A percentile compares a stretch with the other conserved stretches of the same genome.
phyloP scores from a whole-genome alignment of 768 basidiomycete species.

The Leccinum subgranulosum region DNA sequence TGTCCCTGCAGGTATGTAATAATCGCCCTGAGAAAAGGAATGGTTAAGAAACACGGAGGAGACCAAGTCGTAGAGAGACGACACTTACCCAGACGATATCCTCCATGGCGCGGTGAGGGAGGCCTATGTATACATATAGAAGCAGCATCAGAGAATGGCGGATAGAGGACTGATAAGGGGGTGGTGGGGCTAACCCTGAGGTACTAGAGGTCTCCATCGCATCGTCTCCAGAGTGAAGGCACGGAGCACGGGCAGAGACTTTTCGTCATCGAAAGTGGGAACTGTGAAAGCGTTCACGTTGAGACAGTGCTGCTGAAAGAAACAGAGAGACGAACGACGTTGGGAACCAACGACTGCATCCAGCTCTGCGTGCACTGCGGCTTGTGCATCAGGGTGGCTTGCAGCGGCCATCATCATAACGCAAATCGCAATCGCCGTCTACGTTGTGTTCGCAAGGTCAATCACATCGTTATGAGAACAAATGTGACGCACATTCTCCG shows the following conservation, averaged over 20 bases:
- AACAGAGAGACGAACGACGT: conserved; percentile 2
- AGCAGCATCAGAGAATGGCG: no score
- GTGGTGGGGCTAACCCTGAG: conserved; percentile 15
- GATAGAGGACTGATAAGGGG: not conserved
- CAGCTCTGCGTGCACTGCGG: conserved; percentile 47
- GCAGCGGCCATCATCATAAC: conserved; percentile 47
- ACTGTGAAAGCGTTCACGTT: conserved; percentile 15
- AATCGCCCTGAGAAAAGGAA: conserved; percentile 8
- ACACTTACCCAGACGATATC: conserved; percentile 16
- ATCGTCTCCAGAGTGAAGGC: conserved; percentile 36
- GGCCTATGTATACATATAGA: not conserved
- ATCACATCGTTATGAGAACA: not conserved
- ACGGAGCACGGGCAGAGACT: conserved; percentile 26
- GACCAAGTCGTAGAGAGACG: not conserved
- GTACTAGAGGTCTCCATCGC: conserved; percentile 33
- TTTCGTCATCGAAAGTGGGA: conserved; percentile 34
- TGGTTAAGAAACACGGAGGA: not conserved
- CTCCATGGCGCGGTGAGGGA: conserved; percentile 14
- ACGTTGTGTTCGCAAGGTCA: not conserved
- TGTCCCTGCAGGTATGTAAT: conserved; percentile 18
- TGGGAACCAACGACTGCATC: conserved; percentile 44
- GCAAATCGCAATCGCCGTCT: conserved; percentile 49
- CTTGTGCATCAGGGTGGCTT: conserved; percentile 46
- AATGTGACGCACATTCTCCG: conserved; percentile 40
- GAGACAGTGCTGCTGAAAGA: not conserved